phyloP scores from a whole-genome alignment of 2,329 filamentous ascomycete species.

The Cytospora piceicola region DNA sequence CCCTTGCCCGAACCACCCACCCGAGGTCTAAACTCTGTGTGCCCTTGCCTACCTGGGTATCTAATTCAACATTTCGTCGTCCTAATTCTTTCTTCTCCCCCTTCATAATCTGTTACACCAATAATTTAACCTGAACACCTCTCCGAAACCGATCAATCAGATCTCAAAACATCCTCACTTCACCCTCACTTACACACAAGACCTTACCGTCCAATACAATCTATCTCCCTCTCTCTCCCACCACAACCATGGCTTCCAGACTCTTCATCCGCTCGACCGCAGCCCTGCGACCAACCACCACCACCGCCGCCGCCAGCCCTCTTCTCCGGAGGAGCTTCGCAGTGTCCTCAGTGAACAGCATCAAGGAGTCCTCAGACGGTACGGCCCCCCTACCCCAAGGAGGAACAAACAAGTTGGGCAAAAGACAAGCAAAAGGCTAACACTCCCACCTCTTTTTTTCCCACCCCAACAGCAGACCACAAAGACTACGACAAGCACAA shows the following conservation, averaged over 20 bases:
- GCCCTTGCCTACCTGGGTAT: background rate
- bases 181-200: background rate
- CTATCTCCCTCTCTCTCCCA: no score
- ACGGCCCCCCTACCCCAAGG: background rate
- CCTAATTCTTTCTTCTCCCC: conserved; percentile 5
- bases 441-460: background rate
- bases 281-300: conserved; percentile 22
- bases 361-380: conserved; percentile 31
- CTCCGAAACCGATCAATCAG: conserved; percentile 15
- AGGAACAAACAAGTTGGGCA: no score
- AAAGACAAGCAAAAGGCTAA: background rate
- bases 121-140: conserved; percentile 12
- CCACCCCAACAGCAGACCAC: conserved; percentile 32
- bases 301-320: background rate
- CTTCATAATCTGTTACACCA: background rate
- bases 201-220: background rate
- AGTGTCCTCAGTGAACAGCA: conserved; percentile 22
- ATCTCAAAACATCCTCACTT: background rate
- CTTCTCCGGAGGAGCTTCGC: conserved; percentile 23
- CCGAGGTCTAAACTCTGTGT: background rate
- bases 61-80: background rate
- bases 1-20: conserved; percentile 4
- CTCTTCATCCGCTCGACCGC: conserved; percentile 20
- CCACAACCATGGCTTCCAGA: conserved; percentile 28
- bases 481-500: conserved; percentile 61